A percentile compares a stretch with the other conserved stretches of the same genome.
Evolutionary conservation across 2,329 filamentous ascomycete genomes (phyloP).

Genomic region (Gnomoniopsis sp.): DNA sequence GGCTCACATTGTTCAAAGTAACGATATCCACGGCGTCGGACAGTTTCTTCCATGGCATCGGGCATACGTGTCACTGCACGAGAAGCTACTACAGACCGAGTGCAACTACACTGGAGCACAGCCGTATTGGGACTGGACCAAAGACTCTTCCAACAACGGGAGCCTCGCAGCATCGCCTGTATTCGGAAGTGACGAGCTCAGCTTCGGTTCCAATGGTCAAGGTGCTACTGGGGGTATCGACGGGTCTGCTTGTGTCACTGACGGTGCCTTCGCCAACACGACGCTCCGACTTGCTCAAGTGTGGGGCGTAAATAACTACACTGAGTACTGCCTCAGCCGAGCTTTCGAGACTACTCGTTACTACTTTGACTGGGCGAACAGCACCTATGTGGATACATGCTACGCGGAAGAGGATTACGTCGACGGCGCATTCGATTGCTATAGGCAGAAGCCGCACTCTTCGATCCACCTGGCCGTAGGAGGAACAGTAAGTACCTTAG

Average conservation of each 20-base stretch:
- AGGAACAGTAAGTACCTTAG: conserved; percentile 10
- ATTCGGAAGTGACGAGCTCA: conserved; percentile 23
- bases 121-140: conserved; percentile 34
- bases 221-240: conserved; percentile 27
- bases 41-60: conserved; percentile 34
- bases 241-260: conserved; percentile 29
- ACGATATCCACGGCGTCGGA: conserved; percentile 28
- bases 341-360: neutral
- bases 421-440: conserved; percentile 21
- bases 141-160: conserved; percentile 25
- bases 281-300: conserved; percentile 22
- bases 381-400: neutral
- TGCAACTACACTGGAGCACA: conserved; percentile 27
- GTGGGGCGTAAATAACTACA: neutral
- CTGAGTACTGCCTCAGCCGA: conserved; percentile 8
- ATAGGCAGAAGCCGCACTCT: conserved; percentile 22
- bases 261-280: conserved; percentile 33
- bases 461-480: conserved; percentile 23
- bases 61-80: conserved; percentile 30
- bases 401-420: conserved; percentile 15
- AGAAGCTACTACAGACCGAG: conserved; percentile 28
- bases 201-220: conserved; percentile 6
- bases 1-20: conserved; percentile 27
- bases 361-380: conserved; percentile 3
- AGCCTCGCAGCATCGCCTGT: conserved; percentile 24